Percentiles rank a stretch among this genome's conserved stretches.
These are phyloP conservation scores for Ogataea pilisensis DNA, from an alignment of 805 yeast genomes.

Conservation along the genomic window DNA sequence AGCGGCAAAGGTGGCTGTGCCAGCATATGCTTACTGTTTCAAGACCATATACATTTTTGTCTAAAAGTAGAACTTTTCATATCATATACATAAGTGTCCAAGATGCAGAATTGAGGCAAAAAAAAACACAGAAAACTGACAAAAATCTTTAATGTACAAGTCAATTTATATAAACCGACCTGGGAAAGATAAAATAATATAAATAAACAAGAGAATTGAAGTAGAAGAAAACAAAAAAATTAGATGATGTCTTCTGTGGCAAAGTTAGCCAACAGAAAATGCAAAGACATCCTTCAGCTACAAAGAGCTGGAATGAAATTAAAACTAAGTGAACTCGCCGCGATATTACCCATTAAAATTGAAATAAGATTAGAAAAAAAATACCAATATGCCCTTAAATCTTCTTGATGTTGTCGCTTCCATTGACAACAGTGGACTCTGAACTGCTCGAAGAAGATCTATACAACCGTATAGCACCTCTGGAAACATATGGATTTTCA, in stretches of 20 bases:
- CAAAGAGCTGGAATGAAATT: constrained; percentile 1
- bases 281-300: constrained; percentile 5
- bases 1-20: too few relatives aligned
- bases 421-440: constrained; percentile 15
- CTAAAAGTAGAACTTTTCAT: too few relatives aligned
- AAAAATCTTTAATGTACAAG: too few relatives aligned
- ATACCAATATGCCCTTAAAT: constrained; percentile 3
- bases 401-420: constrained; percentile 3
- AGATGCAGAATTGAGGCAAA: too few relatives aligned
- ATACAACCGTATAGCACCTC: constrained; percentile 38
- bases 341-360: constrained; percentile 6
- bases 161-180: too few relatives aligned
- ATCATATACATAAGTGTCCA: too few relatives aligned
- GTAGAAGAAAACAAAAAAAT: not conserved
- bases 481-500: constrained; percentile 45
- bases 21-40: too few relatives aligned
- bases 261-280: too few relatives aligned
- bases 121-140: too few relatives aligned
- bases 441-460: constrained; percentile 15
- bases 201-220: too few relatives aligned
- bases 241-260: not conserved
- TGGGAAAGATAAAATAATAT: too few relatives aligned
- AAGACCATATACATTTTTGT: too few relatives aligned
- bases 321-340: constrained; percentile 8
- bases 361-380: not conserved